phyloP scores from a whole-genome alignment of 129 eudicot genomes.

The Flaveria sonorensis region DNA sequence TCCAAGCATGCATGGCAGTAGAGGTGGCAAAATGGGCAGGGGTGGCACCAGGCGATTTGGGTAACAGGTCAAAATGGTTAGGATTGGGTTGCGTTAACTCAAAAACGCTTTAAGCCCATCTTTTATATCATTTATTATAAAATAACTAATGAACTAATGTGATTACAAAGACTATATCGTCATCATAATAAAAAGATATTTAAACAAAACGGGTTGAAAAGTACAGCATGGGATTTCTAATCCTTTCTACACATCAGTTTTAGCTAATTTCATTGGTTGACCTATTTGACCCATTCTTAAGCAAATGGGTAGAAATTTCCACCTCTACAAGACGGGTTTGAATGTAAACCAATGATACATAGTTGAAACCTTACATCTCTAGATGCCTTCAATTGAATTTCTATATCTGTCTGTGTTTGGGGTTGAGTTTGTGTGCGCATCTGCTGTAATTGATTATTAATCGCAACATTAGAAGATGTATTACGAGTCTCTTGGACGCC shows the following conservation, averaged over 20 bases:
- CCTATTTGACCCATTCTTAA: conserved; percentile 4
- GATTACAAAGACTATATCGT: not conserved
- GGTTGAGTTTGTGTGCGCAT: conserved; percentile 42
- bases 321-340: not conserved
- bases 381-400: conserved; percentile 90
- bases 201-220: not conserved
- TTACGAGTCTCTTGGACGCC: conserved; percentile 39
- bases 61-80: not conserved
- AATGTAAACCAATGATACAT: conserved; percentile 42
- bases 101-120: not conserved
- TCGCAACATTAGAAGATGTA: conserved; percentile 37
- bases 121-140: not conserved
- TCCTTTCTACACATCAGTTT: not conserved
- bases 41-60: too few relatives aligned
- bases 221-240: not conserved
- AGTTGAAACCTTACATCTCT: conserved; percentile 93
- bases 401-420: conserved; percentile 50
- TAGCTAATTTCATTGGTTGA: not conserved
- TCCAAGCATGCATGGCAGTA: conserved; percentile 1
- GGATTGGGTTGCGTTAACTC: not conserved
- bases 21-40: not conserved
- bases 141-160: not conserved
- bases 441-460: conserved; percentile 34
- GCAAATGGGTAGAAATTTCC: not conserved
- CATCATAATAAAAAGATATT: not conserved